These are phyloP conservation scores for Tetraselmis chui DNA, from an alignment of 139 green algal genomes.

Conservation along the genomic window DNA sequence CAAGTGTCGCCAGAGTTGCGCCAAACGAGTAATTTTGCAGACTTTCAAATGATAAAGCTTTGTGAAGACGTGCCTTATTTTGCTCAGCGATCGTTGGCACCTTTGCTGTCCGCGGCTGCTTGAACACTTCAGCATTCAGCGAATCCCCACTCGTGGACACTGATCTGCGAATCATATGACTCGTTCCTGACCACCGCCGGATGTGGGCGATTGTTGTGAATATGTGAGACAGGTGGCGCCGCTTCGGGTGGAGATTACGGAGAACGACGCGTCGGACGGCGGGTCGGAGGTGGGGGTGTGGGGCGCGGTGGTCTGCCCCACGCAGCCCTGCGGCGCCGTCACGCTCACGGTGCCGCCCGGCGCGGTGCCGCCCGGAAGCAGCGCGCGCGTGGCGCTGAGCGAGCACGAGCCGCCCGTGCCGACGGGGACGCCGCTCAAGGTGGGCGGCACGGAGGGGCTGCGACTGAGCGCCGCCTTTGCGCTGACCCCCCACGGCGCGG, in stretches of 20 bases:
- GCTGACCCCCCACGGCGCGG: not conserved
- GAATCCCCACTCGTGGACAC: too few relatives aligned
- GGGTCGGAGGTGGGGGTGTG: not conserved
- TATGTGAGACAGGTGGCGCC: not conserved
- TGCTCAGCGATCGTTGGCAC: too few relatives aligned
- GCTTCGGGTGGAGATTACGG: not conserved
- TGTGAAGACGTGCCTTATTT: too few relatives aligned
- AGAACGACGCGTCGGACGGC: not conserved
- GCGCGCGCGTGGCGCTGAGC: not conserved
- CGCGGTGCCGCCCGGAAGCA: not conserved
- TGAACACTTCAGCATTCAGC: too few relatives aligned
- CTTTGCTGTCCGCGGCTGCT: too few relatives aligned
- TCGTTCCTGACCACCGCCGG: too few relatives aligned
- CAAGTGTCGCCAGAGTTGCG: too few relatives aligned
- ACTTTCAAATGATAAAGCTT: too few relatives aligned
- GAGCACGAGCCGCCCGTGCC: not conserved
- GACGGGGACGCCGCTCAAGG: not conserved
- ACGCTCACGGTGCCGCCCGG: not conserved
- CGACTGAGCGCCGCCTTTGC: not conserved
- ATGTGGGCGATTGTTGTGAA: too few relatives aligned
- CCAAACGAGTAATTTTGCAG: too few relatives aligned
- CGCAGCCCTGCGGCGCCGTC: not conserved
- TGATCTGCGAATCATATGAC: too few relatives aligned
- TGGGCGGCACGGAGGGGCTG: not conserved
- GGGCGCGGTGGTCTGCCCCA: not conserved